Base-by-base conservation (phyloP, 306 rosid species). In the Cicer chorassanicum region DNA sequence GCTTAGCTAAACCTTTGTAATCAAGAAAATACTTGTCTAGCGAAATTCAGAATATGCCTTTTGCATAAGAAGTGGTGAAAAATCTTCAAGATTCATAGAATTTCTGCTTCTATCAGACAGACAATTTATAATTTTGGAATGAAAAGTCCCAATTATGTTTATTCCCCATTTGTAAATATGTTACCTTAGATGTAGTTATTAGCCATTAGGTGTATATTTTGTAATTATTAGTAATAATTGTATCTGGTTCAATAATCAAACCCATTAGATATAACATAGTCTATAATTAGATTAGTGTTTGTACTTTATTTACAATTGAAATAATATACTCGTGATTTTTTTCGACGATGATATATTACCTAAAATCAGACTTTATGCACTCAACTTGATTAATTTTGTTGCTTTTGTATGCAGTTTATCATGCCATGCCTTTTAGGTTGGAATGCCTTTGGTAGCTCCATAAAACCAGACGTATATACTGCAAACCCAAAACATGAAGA, bases 381-480 rank as follows among this genome's bases (percentile, higher is more conserved):
- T 48, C 39, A n/a, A 13, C 41, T n/a, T 72, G 40, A 10, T 29
- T 68, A 59, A 56, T 19, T 77, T 24, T 70, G 51, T 14, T 62
- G 8, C 7, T 80, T 74, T 72, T 68, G 9, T 48, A 5, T 81
- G 86, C 87, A 93, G 98, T 93, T 77, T 73, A 82, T 91, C 86
- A 24, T 83, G 89, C 98, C 97, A 6, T 84, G 81, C 87, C 89
- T 88, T 64, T 65, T 93, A 66, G 97, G 98, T 60, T 93, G 98
- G 98, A 90, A 88, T 83, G 87, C 89, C 2, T 89, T 84, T 82
- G 91, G 84, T 42, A 87, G 82, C 81, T 16, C 51, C 36, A 65
- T 65, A 65, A 64, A 65, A 7, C 68, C 68, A 14, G 49, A 40
- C 9, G 49, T 63, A 63, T 3, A 63, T 15, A 63, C 9, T 40